Evolutionary conservation across 1,139 yeast species (phyloP).

Genomic region (Sugiyamaella neomexicana): DNA sequence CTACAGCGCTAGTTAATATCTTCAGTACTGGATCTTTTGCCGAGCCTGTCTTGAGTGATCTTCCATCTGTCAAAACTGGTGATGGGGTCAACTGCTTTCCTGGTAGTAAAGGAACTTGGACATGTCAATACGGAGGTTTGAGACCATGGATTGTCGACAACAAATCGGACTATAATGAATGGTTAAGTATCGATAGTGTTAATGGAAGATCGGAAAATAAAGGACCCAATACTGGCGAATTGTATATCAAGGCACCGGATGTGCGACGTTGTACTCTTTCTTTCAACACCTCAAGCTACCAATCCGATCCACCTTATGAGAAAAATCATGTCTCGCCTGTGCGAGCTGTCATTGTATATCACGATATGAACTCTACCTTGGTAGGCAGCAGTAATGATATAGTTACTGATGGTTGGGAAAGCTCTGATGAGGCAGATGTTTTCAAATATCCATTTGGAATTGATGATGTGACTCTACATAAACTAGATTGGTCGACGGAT

Average conservation of each 20-base stretch:
- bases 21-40: conserved; percentile 51
- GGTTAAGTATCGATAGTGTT: conserved; percentile 33
- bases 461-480: conserved; percentile 60
- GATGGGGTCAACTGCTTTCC: conserved; percentile 43
- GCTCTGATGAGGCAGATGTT: conserved; percentile 23
- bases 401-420: conserved; percentile 11
- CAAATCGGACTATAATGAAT: conserved; percentile 44
- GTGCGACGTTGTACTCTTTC: conserved; percentile 62
- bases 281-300: conserved; percentile 53
- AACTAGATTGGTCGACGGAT: conserved; percentile 56
- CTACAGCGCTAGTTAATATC: conserved; percentile 46
- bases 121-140: conserved; percentile 53
- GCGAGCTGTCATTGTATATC: conserved; percentile 55
- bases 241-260: conserved; percentile 57
- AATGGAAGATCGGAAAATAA: conserved; percentile 36
- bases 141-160: conserved; percentile 55
- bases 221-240: conserved; percentile 66
- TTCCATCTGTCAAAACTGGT: conserved; percentile 60
- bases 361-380: conserved; percentile 35
- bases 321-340: conserved; percentile 51
- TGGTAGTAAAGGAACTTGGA: conserved; percentile 49
- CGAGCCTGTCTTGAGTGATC: conserved; percentile 49
- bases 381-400: conserved; percentile 3
- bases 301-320: conserved; percentile 34
- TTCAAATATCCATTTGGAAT: conserved; percentile 50